Evolutionary conservation across 495 filamentous ascomycete species (phyloP), one percentile per base, ranked within the genome.

Genomic region (Penicillium egyptiacum): DNA sequence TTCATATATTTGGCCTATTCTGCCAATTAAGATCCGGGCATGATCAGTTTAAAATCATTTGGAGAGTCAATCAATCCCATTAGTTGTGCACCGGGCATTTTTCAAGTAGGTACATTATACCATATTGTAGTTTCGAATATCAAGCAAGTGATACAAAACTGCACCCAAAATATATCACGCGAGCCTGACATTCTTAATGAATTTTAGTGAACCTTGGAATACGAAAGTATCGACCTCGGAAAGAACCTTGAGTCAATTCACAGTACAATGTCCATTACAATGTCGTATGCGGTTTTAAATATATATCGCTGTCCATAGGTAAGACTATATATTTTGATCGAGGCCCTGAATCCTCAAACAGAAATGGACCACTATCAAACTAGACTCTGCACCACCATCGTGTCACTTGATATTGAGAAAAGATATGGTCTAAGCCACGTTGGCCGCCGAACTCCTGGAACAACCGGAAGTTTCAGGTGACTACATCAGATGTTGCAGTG

Each of bases 21-120:
- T 6, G 23, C 45, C 37, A 61, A 57, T 49, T 28, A 61, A 43
- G 23, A 48, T 40, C 41, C 22, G 14, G 45, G 23, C n/a, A 30
- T 37, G 16, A 22, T 56, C 14, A 5, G 6, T n/a, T 28, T 17
- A 11, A 14, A 39, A 39, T 39, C 17, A 39, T n/a, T 17, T 6
- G 16, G 43, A 46, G 43, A 9, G 26, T 46, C 4, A 46, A 46
- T n/a, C 31, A 39, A 7, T 8, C 4, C 31, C 14, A 37, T n/a
- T 39, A 39, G 16, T n/a, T n/a, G 2, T 39, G 31, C 30, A 7
- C 26, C 26, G 16, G 4, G 14, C 16, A 17, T n/a, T 17, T 17
- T 1, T 9, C 33, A 6, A 37, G 35, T 39, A 6, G 16, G 5
- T n/a, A 17, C 35, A 39, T 17, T 17, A 16, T 37, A 0, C n/a